Percentiles rank a stretch among this genome's conserved stretches.
These are phyloP conservation scores for Olyra latifolia DNA, from an alignment of 176 grass and related monocot genomes.

Conservation along the genomic window DNA sequence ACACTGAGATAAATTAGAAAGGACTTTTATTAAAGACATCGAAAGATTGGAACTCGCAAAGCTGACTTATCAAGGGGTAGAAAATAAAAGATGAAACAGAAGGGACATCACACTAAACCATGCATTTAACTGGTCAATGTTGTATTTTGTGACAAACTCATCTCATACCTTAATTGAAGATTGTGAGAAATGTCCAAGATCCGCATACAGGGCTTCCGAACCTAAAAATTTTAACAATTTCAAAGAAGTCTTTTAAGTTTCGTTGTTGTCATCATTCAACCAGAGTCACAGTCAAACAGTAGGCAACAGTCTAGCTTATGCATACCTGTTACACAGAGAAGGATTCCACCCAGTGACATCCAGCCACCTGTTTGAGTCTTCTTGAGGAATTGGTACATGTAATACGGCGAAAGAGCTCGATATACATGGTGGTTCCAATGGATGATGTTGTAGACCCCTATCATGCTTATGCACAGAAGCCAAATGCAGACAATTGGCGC, in stretches of 20 bases:
- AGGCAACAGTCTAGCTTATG: constrained; percentile 11
- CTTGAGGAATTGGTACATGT: constrained; percentile 94
- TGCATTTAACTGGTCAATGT: background rate
- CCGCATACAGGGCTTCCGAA: constrained; percentile 96
- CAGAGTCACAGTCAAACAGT: background rate
- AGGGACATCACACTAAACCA: background rate
- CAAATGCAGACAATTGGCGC: constrained; percentile 78
- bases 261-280: background rate
- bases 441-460: constrained; percentile 87
- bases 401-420: constrained; percentile 82
- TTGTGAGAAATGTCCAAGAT: constrained; percentile 96
- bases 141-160: background rate
- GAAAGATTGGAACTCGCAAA: background rate
- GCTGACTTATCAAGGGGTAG: background rate
- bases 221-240: constrained; percentile 53
- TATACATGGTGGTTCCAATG: constrained; percentile 84
- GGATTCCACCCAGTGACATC: constrained; percentile 95
- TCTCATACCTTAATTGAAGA: constrained; percentile 75
- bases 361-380: constrained; percentile 84
- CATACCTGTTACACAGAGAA: constrained; percentile 95
- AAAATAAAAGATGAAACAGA: background rate
- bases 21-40: background rate
- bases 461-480: constrained; percentile 92
- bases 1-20: background rate
- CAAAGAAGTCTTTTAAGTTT: background rate